Base-by-base conservation (phyloP, 305 asterid genomes). In the Rubia occidens region DNA sequence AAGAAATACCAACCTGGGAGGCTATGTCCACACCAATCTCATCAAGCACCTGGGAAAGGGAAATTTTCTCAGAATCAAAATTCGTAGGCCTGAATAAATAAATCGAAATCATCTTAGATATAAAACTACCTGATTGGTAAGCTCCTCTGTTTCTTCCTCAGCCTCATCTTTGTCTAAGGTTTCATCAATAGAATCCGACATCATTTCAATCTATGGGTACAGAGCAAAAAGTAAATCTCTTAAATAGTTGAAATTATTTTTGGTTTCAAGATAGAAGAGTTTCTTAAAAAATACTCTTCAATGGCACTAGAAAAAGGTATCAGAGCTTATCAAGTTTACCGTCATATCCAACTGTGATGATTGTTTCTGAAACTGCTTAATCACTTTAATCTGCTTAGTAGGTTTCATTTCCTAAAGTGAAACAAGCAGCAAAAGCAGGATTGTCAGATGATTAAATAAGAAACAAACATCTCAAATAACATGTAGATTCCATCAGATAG, bases 311-410 rank as follows among this genome's bases (percentile, higher is more conserved):
- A 8, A n/a, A 61, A 44, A 61, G 15, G 58, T 37, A 49, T 26
- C 35, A 42, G 49, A 43, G 47, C 58, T 59, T 21, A n/a, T 63
- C 58, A 61, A 74, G 66, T 89, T 87, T 80, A 94, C 98, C 60
- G 96, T 90, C 97, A 90, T 90, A 79, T 94, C 97, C 95, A 94
- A 73, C 77, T 90, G 98, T 6, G 90, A 87, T 58, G 98, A 90
- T 75, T 94, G 93, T 83, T 76, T 90, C 78, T 94, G 98, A 82
- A 94, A 94, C 49, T 94, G 95, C 75, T 75, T 86, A 51, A 94
- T 87, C 68, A 94, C 90, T 82, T 94, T 87, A 8, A 82, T 86
- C 79, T 94, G 98, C 84, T 90, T 90, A 62, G 82, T 83, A 37
- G 97, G 98, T 55, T 69, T 95, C 98, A 90, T 90, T 89, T 94